A percentile compares a stretch with the other conserved stretches of the same genome.
phyloP scores from a whole-genome alignment of 176 grass and related monocot species.

The Elymus sibiricus region DNA sequence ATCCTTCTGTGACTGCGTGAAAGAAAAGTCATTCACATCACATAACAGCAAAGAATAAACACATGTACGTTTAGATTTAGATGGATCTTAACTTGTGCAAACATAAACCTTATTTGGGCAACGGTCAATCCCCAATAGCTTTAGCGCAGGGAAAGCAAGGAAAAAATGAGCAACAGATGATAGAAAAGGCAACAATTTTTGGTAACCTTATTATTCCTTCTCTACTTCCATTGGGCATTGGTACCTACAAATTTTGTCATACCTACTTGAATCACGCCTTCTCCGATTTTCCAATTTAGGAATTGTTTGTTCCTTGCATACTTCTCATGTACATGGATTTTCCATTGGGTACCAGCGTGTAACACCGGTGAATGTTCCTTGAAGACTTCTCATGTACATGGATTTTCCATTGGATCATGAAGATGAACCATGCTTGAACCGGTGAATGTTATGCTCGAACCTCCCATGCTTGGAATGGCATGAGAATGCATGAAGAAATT shows the following conservation, averaged over 20 bases:
- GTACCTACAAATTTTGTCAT: neutral
- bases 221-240: neutral
- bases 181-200: neutral
- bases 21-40: slow-evolving; percentile 6
- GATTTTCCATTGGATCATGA: too few species aligned
- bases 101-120: neutral
- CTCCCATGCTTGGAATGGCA: too few species aligned
- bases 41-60: slow-evolving; percentile 3
- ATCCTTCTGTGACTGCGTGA: slow-evolving; percentile 74
- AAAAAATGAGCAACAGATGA: neutral
- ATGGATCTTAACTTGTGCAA: slow-evolving; percentile 10
- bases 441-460: too few species aligned
- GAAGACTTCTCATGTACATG: neutral
- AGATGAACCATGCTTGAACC: too few species aligned
- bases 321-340: neutral
- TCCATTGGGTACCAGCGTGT: neutral
- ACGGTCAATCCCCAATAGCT: neutral
- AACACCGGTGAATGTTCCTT: neutral
- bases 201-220: neutral
- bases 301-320: neutral
- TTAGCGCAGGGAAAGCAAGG: neutral
- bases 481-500: too few species aligned
- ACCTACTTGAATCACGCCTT: neutral
- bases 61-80: neutral
- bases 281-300: neutral